Percentiles rank a stretch among this genome's conserved stretches.
Conservation (phyloP, 2,329 filamentous ascomycete species). For the Exophiala sideris region DNA sequence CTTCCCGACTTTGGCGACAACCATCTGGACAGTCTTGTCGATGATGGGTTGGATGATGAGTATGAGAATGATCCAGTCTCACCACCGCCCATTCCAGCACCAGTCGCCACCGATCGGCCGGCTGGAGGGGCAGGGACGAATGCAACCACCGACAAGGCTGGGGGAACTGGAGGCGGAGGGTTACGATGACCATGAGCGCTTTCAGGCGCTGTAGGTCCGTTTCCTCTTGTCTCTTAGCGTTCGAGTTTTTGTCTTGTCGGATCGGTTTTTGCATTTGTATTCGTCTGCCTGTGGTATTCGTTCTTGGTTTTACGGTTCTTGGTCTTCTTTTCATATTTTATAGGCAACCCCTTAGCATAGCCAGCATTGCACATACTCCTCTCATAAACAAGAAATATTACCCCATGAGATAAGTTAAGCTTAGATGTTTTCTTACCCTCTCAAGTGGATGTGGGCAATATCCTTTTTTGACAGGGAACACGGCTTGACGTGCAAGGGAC, state of each 20-base stretch:
- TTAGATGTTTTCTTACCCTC: neutral
- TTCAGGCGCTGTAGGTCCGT: constrained; percentile 11
- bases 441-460: neutral
- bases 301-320: constrained; percentile 8
- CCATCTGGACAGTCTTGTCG: constrained; percentile 42
- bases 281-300: constrained; percentile 9
- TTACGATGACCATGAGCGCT: constrained; percentile 21
- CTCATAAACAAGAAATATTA: constrained; percentile 5
- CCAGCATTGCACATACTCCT: constrained; percentile 25
- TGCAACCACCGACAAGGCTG: constrained; percentile 20
- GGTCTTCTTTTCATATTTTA: neutral
- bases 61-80: constrained; percentile 49
- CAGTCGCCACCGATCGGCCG: constrained; percentile 32
- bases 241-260: constrained; percentile 10
- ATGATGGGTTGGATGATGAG: constrained; percentile 50
- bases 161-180: constrained; percentile 22
- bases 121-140: constrained; percentile 14
- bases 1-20: constrained; percentile 19
- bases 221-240: constrained; percentile 13
- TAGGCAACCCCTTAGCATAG: constrained; percentile 18
- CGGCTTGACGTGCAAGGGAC: neutral
- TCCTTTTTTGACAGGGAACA: neutral
- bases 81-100: constrained; percentile 36
- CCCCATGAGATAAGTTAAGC: neutral
- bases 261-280: constrained; percentile 3